Base-by-base conservation (phyloP, 148 eudicot genomes). In the Hydrangea macrophylla region DNA sequence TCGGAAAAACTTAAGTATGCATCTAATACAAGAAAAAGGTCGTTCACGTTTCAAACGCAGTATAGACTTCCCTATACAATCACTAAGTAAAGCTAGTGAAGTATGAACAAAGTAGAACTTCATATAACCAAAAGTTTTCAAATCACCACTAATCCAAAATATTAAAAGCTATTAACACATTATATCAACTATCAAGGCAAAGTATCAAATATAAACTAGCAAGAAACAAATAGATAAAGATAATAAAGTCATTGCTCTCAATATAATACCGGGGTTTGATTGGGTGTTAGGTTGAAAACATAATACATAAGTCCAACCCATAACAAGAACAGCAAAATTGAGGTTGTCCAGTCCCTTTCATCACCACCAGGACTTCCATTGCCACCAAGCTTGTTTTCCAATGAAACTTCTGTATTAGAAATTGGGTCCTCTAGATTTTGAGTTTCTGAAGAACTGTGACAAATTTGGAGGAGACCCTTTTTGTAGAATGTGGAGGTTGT, bases 251-350 rank as follows among this genome's bases (percentile, higher is more conserved):
- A 18, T 33, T 1, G 0, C 3, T 31, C 24, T 24, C 0, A 26
- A n/a, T 27, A 70, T 17, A 36, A 7, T 92, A 86, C 96, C 78
- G 98, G 98, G 27, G 96, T 90, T 63, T 90, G 96, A 55, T 90
- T 77, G 65, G 98, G 98, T 40, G 97, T 35, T 50, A 90, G 81
- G 73, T 80, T 74, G 79, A 86, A 88, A 50, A 88, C 81, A 71
- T 94, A 94, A 76, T 73, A 90, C 75, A 94, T 72, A 27, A 94
- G 71, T 39, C 83, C 92, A 79, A 63, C 86, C 86, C 88, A 94
- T 30, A 94, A 78, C 51, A 80, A 59, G 72, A 94, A 94, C 15
- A 94, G 70, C 80, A 94, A 30, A 71, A 88, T 64, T 53, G 98
- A 94, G 27, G 95, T 86, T 37, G 82, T 86, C 95, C 97, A 85